Conservation (phyloP, 2,329 filamentous ascomycete species). For the Monilinia aucupariae region DNA sequence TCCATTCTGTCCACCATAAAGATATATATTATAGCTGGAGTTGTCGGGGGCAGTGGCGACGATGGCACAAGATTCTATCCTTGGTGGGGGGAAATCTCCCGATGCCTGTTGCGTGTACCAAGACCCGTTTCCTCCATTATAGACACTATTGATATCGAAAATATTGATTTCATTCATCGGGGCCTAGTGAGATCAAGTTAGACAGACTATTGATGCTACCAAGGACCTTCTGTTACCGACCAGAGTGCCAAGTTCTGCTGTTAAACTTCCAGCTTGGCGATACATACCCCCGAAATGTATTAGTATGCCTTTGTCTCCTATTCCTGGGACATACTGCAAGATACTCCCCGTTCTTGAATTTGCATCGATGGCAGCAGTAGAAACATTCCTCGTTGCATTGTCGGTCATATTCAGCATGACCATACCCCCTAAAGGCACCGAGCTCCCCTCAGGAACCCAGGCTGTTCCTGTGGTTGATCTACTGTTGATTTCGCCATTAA, state of each 20-base stretch:
- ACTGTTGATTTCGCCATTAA: slow-evolving; percentile 22
- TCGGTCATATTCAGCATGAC: slow-evolving; percentile 38
- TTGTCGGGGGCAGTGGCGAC: slow-evolving; percentile 40
- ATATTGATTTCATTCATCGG: slow-evolving; percentile 37
- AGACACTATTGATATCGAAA: slow-evolving; percentile 38
- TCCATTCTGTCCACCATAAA: slow-evolving; percentile 45
- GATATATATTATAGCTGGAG: slow-evolving; percentile 44
- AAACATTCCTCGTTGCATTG: slow-evolving; percentile 37
- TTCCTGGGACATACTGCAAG: slow-evolving; percentile 36
- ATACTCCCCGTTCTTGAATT: slow-evolving; percentile 37
- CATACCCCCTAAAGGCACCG: slow-evolving; percentile 36
- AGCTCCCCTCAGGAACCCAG: not conserved
- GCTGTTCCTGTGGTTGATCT: slow-evolving; percentile 8
- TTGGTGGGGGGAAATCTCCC: slow-evolving; percentile 39
- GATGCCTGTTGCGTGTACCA: slow-evolving; percentile 42
- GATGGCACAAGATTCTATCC: slow-evolving; percentile 43
- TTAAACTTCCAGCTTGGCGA: not conserved
- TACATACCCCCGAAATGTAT: slow-evolving; percentile 38
- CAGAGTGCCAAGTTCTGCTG: slow-evolving; percentile 9
- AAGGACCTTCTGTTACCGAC: not conserved
- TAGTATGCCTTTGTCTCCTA: slow-evolving; percentile 38
- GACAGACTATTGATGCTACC: not conserved
- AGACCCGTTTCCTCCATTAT: slow-evolving; percentile 26
- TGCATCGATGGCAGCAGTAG: slow-evolving; percentile 34
- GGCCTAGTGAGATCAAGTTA: slow-evolving; percentile 4